A percentile compares a stretch with the other conserved stretches of the same genome.
These are phyloP conservation scores for Austropuccinia psidii DNA, from an alignment of 1,284 basidiomycete species.

Conservation along the genomic window DNA sequence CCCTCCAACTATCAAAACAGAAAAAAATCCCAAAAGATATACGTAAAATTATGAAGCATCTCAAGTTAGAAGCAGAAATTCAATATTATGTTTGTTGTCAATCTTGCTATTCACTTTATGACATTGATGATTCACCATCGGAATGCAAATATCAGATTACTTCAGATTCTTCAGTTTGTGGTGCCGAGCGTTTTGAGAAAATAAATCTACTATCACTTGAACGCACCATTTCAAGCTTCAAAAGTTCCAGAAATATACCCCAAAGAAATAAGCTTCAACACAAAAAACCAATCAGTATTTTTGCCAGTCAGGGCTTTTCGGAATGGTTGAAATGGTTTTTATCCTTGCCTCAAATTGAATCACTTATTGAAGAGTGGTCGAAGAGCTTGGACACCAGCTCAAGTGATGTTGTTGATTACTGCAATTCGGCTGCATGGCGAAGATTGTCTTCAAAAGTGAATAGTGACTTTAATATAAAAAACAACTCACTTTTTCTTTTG, in stretches of 20 bases:
- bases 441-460: too few species aligned
- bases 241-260: background rate
- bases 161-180: background rate
- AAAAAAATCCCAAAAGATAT: background rate
- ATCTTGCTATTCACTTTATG: background rate
- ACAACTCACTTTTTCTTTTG: background rate
- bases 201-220: background rate
- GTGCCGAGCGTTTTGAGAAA: background rate
- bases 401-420: background rate
- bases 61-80: background rate
- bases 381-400: too few species aligned
- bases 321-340: slow-evolving; percentile 5
- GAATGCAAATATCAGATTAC: background rate
- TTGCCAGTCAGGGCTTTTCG: background rate
- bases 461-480: too few species aligned
- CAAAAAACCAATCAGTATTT: background rate
- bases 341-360: slow-evolving; percentile 3
- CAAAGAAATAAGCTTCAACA: background rate
- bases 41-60: background rate
- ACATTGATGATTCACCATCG: background rate
- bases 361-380: slow-evolving; percentile 14
- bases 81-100: background rate
- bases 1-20: background rate
- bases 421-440: background rate
- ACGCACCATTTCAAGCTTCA: background rate